phyloP scores from a whole-genome alignment of 2,329 filamentous ascomycete species.

The Cladosporium sp. region DNA sequence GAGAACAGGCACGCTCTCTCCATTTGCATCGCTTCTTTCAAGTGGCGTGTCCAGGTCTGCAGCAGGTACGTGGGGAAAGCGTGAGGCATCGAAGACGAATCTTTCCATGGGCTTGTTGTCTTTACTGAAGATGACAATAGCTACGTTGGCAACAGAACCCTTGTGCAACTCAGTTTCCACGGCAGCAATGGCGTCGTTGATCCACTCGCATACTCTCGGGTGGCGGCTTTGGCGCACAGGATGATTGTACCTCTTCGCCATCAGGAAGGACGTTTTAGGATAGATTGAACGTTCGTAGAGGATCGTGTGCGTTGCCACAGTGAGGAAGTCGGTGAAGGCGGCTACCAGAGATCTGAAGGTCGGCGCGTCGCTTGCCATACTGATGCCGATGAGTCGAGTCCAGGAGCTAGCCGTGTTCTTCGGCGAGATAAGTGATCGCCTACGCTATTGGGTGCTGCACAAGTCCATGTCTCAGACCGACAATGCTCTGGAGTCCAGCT shows the following conservation, averaged over 20 bases:
- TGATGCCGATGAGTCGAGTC: background rate
- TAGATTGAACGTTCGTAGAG: conserved; percentile 79
- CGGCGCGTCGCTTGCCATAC: conserved; percentile 11
- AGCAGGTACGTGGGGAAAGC: conserved; percentile 47
- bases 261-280: conserved; percentile 70
- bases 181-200: conserved; percentile 72
- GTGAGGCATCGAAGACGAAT: conserved; percentile 56
- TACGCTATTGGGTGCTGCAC: no score
- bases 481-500: no score
- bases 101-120: conserved; percentile 53
- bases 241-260: conserved; percentile 75
- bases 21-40: conserved; percentile 31
- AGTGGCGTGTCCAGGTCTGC: conserved; percentile 49
- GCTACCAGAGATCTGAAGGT: conserved; percentile 56
- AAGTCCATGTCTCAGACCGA: no score
- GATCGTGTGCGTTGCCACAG: conserved; percentile 77
- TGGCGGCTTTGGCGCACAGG: conserved; percentile 81
- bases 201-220: conserved; percentile 79
- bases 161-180: conserved; percentile 64
- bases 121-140: conserved; percentile 52
- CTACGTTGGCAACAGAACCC: conserved; percentile 51
- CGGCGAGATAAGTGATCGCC: no score
- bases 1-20: conserved; percentile 22
- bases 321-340: conserved; percentile 74
- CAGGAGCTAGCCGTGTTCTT: no score